Percentiles rank a stretch among this genome's conserved stretches.
These are phyloP conservation scores for Rubus parviflorus DNA, from an alignment of 306 rosid species.

Conservation along the genomic window DNA sequence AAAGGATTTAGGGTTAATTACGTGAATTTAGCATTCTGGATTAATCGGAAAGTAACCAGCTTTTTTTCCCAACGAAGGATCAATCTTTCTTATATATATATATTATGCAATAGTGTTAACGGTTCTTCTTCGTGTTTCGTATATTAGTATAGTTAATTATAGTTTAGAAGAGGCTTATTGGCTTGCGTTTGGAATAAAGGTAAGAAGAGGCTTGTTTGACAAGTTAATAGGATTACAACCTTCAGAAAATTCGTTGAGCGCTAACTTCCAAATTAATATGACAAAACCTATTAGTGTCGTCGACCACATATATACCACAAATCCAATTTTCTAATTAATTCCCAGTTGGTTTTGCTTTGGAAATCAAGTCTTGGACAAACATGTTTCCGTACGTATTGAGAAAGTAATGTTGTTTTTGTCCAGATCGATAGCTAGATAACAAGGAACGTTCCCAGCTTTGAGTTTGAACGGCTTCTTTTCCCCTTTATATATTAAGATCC, in stretches of 20 bases:
- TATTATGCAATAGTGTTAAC: no score
- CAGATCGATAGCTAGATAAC: neutral
- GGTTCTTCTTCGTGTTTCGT: no score
- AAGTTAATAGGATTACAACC: no score
- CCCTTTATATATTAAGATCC: neutral
- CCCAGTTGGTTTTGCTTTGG: neutral
- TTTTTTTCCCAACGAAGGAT: no score
- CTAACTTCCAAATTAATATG: neutral
- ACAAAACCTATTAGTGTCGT: neutral
- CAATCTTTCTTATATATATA: no score
- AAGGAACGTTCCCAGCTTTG: neutral
- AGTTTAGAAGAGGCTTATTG: no score
- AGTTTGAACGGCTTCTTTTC: conserved; percentile 1
- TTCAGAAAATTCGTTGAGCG: neutral
- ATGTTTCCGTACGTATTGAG: neutral
- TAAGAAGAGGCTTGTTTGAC: no score
- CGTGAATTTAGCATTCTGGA: no score
- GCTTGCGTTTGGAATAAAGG: no score
- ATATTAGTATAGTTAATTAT: no score
- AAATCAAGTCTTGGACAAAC: conserved; percentile 5
- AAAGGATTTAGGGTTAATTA: no score
- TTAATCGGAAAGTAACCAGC: no score
- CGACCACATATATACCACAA: conserved; percentile 9
- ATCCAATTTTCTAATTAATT: neutral
- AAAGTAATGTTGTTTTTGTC: neutral